These are phyloP conservation scores for Yamadazyma laniorum DNA, from an alignment of 805 yeast genomes.

Conservation along the genomic window DNA sequence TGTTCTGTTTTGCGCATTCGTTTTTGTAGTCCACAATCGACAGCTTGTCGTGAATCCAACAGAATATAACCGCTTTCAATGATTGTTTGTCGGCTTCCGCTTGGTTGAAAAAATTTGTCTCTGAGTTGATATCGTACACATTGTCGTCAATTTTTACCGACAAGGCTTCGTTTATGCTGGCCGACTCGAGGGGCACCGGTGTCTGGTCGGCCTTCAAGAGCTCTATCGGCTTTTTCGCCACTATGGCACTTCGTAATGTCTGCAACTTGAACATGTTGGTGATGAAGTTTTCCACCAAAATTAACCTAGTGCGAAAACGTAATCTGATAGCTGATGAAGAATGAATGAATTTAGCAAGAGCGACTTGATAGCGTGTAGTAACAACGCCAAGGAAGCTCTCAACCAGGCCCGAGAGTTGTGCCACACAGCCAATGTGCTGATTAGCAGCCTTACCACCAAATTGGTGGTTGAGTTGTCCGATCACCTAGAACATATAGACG, in stretches of 20 bases:
- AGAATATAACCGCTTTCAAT: slow-evolving; percentile 61
- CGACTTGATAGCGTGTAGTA: slow-evolving; percentile 22
- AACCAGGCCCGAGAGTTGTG: slow-evolving; percentile 30
- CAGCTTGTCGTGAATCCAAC: slow-evolving; percentile 74
- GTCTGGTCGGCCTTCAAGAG: slow-evolving; percentile 2
- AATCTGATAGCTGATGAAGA: not conserved
- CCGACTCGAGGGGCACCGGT: not conserved
- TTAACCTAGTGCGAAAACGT: not conserved
- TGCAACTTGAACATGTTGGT: slow-evolving; percentile 6
- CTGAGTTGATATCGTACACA: slow-evolving; percentile 36
- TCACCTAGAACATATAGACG: slow-evolving; percentile 16
- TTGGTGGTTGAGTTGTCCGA: slow-evolving; percentile 23
- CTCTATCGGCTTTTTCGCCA: slow-evolving; percentile 5
- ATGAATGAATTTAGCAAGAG: slow-evolving; percentile 12
- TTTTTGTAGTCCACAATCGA: slow-evolving; percentile 79
- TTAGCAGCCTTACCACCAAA: slow-evolving; percentile 23
- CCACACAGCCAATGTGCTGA: slow-evolving; percentile 31
- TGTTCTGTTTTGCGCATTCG: slow-evolving; percentile 60
- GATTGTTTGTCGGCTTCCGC: slow-evolving; percentile 33
- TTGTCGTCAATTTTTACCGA: slow-evolving; percentile 30
- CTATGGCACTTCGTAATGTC: slow-evolving; percentile 10
- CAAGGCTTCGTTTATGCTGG: slow-evolving; percentile 33
- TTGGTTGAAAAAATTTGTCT: slow-evolving; percentile 58
- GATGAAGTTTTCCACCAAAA: not conserved
- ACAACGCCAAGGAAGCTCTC: slow-evolving; percentile 17